These are phyloP conservation scores for Gonium pectorale DNA, from an alignment of 139 green algal genomes.

Conservation along the genomic window DNA sequence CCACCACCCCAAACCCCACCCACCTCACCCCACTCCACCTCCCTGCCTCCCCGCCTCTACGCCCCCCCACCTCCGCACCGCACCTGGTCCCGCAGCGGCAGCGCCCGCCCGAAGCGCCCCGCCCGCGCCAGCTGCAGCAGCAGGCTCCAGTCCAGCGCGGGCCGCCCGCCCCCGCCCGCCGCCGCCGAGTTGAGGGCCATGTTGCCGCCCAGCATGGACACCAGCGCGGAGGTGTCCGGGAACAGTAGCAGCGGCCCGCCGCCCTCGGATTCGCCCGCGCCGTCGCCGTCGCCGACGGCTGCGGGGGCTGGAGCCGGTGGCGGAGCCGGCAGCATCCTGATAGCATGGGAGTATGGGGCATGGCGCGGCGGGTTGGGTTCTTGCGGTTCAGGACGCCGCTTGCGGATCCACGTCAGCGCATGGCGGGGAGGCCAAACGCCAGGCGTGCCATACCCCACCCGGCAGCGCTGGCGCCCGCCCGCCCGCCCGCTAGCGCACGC, in stretches of 20 bases:
- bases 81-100: slow-evolving; percentile 67
- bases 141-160: slow-evolving; percentile 39
- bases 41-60: too few species aligned
- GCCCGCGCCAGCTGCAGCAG: slow-evolving; percentile 53
- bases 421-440: too few species aligned
- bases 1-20: background rate
- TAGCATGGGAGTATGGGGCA: background rate
- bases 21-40: background rate
- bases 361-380: background rate
- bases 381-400: too few species aligned
- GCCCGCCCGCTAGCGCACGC: too few species aligned
- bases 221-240: slow-evolving; percentile 79
- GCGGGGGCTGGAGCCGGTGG: too few species aligned
- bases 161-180: slow-evolving; percentile 4
- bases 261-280: too few species aligned
- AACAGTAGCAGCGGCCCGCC: slow-evolving; percentile 81
- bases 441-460: too few species aligned
- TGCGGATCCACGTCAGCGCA: too few species aligned
- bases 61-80: too few species aligned
- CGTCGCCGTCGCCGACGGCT: too few species aligned
- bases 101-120: slow-evolving; percentile 72
- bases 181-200: background rate
- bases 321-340: too few species aligned
- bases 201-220: slow-evolving; percentile 76
- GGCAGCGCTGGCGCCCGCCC: too few species aligned